These are phyloP conservation scores for Pulicaria dysenterica DNA, from an alignment of 129 eudicot species.

Conservation along the genomic window DNA sequence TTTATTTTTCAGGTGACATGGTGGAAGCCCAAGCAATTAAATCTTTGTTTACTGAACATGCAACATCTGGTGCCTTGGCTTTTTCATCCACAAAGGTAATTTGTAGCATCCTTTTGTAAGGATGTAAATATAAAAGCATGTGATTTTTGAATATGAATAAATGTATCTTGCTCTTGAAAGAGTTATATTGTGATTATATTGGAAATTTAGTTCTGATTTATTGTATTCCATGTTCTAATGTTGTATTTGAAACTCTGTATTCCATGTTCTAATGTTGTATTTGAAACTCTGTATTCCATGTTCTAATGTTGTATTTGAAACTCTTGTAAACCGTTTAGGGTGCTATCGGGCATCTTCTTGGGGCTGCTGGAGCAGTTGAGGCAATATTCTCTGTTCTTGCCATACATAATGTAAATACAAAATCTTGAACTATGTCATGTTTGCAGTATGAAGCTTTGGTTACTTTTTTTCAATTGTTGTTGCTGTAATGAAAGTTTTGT, in stretches of 20 bases:
- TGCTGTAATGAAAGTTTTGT: not conserved
- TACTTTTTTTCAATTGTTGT: not conserved
- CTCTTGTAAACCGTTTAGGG: slow-evolving; percentile 50
- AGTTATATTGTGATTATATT: not conserved
- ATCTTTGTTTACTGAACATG: slow-evolving; percentile 64
- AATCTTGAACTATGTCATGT: not conserved
- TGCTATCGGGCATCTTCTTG: slow-evolving; percentile 93
- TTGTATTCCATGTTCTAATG: slow-evolving; percentile 11
- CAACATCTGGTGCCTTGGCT: slow-evolving; percentile 73
- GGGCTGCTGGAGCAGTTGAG: slow-evolving; percentile 99
- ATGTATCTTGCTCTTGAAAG: slow-evolving; percentile 6
- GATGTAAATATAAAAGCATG: not conserved
- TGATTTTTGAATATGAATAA: not conserved
- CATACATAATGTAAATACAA: slow-evolving; percentile 61
- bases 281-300: slow-evolving; percentile 7
- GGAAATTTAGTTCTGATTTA: not conserved
- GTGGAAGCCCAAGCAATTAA: slow-evolving; percentile 86
- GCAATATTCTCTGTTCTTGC: slow-evolving; percentile 81
- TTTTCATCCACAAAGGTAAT: slow-evolving; percentile 94
- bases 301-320: slow-evolving; percentile 16
- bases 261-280: slow-evolving; percentile 20
- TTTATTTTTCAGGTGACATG: slow-evolving; percentile 64
- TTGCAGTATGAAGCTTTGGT: not conserved
- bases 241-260: slow-evolving; percentile 16
- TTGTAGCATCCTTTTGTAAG: not conserved